phyloP scores from a whole-genome alignment of 495 filamentous ascomycete genomes.

The Podospora australis region DNA sequence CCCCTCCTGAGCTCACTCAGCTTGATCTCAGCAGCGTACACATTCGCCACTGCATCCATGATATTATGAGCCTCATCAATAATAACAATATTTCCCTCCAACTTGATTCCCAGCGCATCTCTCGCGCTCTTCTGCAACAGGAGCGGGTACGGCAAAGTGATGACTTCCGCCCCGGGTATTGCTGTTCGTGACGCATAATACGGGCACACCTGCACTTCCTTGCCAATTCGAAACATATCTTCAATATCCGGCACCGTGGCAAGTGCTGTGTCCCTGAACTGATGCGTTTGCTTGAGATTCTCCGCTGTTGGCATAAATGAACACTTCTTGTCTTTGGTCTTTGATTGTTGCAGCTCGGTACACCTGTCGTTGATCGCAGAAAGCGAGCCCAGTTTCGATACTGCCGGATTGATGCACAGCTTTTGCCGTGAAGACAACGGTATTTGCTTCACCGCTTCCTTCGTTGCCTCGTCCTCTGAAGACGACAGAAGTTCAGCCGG shows the following conservation, averaged over 20 bases:
- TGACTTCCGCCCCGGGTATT: constrained; percentile 81
- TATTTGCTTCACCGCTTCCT: constrained; percentile 73
- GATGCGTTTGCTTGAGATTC: constrained; percentile 60
- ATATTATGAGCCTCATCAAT: constrained; percentile 98
- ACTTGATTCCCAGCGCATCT: constrained; percentile 76
- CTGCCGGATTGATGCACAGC: constrained; percentile 84
- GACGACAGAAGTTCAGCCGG: constrained; percentile 22
- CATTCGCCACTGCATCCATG: constrained; percentile 86
- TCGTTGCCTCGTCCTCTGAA: constrained; percentile 28
- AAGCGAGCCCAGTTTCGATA: constrained; percentile 60
- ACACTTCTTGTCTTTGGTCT: constrained; percentile 66
- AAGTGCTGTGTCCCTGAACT: constrained; percentile 83
- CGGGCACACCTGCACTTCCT: constrained; percentile 76
- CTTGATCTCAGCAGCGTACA: constrained; percentile 74
- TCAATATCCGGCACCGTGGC: constrained; percentile 90
- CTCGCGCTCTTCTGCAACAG: constrained; percentile 83
- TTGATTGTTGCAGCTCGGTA: constrained; percentile 79
- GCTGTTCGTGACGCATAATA: constrained; percentile 88
- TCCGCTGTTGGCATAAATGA: constrained; percentile 71
- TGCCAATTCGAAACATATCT: constrained; percentile 74
- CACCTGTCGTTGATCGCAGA: constrained; percentile 95
- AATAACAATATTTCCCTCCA: constrained; percentile 83
- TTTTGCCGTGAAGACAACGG: constrained; percentile 86
- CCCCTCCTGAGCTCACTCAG: constrained; percentile 65
- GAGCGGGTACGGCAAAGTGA: constrained; percentile 89